A percentile compares a stretch with the other conserved stretches of the same genome.
These are phyloP conservation scores for Pseudotulostoma volvatum DNA, from an alignment of 495 filamentous ascomycete genomes.

Conservation along the genomic window DNA sequence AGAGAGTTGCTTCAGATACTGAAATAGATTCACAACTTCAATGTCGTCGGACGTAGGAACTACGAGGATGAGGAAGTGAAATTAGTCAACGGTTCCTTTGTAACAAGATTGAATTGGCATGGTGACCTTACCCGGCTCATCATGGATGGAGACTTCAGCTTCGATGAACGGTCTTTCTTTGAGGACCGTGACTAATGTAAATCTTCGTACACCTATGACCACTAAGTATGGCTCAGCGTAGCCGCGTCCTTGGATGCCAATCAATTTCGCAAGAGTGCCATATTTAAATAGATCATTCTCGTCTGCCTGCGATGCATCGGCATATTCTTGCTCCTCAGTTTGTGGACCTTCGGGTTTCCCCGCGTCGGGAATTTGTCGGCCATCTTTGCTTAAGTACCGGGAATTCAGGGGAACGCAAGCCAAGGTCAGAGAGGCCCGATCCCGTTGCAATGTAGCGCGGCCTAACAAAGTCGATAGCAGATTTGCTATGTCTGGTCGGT, in stretches of 20 bases:
- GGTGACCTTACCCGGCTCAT: conserved; percentile 38
- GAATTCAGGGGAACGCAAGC: conserved; percentile 70
- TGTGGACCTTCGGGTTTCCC: conserved; percentile 22
- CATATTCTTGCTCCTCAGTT: conserved; percentile 23
- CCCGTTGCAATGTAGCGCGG: conserved; percentile 43
- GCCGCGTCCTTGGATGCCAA: conserved; percentile 63
- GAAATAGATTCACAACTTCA: conserved; percentile 51
- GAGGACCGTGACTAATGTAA: conserved; percentile 55
- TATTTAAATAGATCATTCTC: conserved; percentile 60
- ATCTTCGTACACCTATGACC: conserved; percentile 68
- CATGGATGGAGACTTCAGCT: conserved; percentile 48
- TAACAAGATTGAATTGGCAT: not conserved
- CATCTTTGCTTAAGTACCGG: conserved; percentile 47
- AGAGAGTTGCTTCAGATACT: conserved; percentile 63
- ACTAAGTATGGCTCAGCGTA: conserved; percentile 66
- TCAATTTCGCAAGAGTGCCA: conserved; percentile 67
- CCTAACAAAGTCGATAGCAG: conserved; percentile 61
- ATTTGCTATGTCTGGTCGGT: conserved; percentile 68
- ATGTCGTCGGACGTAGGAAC: conserved; percentile 34
- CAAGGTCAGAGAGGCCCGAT: conserved; percentile 50
- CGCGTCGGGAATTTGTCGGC: conserved; percentile 50
- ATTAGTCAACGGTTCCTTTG: not conserved
- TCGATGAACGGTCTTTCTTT: conserved; percentile 78
- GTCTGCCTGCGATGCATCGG: conserved; percentile 41
- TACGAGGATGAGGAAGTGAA: conserved; percentile 3